Evolutionary conservation across 1,284 basidiomycete species (phyloP).

Genomic region (Laetiporus sulphureus): DNA sequence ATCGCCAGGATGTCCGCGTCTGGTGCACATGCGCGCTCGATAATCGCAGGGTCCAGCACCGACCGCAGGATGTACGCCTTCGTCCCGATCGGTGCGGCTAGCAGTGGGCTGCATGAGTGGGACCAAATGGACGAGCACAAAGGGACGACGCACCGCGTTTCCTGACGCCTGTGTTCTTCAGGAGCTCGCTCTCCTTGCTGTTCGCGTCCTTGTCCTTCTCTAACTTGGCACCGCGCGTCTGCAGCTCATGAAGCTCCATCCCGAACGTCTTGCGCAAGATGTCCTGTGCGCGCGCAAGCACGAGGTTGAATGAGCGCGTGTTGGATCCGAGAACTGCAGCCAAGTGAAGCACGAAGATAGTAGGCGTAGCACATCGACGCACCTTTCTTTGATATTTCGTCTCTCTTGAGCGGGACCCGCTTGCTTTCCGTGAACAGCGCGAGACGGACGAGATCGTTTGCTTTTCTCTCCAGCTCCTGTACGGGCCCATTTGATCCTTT

Average conservation of each 20-base stretch:
- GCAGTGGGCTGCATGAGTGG: not conserved
- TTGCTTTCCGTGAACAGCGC: conserved; percentile 68
- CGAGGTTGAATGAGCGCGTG: conserved; percentile 47
- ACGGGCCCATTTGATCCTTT: too few relatives aligned
- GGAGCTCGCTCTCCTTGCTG: conserved; percentile 37
- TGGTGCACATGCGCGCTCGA: conserved; percentile 48
- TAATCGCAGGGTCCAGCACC: conserved; percentile 44
- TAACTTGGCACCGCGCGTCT: conserved; percentile 45
- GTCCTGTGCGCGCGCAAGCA: conserved; percentile 53
- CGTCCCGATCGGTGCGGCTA: conserved; percentile 50
- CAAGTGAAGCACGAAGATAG: not conserved
- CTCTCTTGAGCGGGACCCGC: conserved; percentile 52
- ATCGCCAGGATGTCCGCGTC: conserved; percentile 51
- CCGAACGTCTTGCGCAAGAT: conserved; percentile 58
- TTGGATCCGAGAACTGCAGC: conserved; percentile 53
- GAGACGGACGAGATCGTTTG: conserved; percentile 60
- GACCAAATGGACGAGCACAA: not conserved
- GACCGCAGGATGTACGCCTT: conserved; percentile 77
- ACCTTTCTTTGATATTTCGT: conserved; percentile 79
- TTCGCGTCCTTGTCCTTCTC: conserved; percentile 28
- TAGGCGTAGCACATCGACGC: conserved; percentile 5
- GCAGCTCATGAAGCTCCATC: conserved; percentile 73
- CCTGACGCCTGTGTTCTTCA: conserved; percentile 48
- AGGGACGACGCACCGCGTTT: conserved; percentile 33
- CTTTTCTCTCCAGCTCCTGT: conserved; percentile 53